A percentile compares a stretch with the other conserved stretches of the same genome.
These are phyloP conservation scores for Symbiodinium natans DNA, from an alignment of 73 alveolate genomes.

Conservation along the genomic window DNA sequence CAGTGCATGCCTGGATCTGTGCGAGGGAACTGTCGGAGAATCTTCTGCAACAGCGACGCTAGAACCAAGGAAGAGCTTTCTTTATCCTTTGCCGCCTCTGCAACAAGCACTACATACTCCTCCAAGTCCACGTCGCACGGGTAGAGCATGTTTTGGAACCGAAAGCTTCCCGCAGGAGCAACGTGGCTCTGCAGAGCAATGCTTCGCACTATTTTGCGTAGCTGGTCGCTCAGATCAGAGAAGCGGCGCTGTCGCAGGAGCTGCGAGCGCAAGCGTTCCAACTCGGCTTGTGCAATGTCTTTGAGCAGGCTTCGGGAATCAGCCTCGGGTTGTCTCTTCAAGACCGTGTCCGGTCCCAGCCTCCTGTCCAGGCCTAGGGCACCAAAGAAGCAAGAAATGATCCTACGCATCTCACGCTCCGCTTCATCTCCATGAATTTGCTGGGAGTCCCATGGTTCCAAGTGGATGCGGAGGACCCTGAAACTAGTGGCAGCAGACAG, in stretches of 20 bases:
- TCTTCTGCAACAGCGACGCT: neutral
- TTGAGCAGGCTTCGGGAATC: too few relatives aligned
- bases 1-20: neutral
- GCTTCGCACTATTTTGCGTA: neutral
- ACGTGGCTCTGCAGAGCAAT: neutral
- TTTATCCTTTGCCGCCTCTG: neutral
- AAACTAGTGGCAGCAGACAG: neutral
- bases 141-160: neutral
- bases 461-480: neutral
- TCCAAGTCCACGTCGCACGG: neutral
- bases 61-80: neutral
- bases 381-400: too few relatives aligned
- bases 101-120: neutral
- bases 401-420: too few relatives aligned
- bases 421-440: too few relatives aligned
- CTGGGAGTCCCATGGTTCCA: too few relatives aligned
- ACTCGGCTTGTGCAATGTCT: too few relatives aligned
- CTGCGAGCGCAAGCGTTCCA: too few relatives aligned
- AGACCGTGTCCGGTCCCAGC: too few relatives aligned
- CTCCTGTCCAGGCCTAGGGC: too few relatives aligned
- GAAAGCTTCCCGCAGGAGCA: neutral
- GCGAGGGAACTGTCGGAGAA: neutral
- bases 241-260: neutral
- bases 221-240: neutral
- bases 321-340: too few relatives aligned